Percentiles rank a stretch among this genome's conserved stretches.
Conservation (phyloP, 1,284 basidiomycete species). For the Cryptococcus hybrid region DNA sequence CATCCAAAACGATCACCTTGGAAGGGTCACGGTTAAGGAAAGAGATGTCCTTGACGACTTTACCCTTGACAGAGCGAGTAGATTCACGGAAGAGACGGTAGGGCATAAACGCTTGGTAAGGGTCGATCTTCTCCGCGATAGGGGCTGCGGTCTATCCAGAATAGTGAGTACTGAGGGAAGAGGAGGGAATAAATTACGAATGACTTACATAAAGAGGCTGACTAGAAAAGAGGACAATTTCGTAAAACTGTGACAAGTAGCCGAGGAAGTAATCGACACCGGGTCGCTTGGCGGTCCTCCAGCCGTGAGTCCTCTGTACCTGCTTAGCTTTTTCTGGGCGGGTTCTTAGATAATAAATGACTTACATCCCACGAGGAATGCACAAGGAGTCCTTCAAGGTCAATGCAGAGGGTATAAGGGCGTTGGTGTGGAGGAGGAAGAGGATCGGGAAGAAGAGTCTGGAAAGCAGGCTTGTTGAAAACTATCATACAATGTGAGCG, state of each 20-base stretch:
- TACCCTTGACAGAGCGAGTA: constrained; percentile 73
- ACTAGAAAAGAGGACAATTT: constrained; percentile 93
- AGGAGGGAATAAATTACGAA: background rate
- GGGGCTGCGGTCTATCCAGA: constrained; percentile 71
- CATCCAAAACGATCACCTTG: constrained; percentile 88
- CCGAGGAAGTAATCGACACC: constrained; percentile 97
- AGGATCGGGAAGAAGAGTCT: constrained; percentile 84
- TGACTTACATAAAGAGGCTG: constrained; percentile 80
- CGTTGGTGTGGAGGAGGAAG: constrained; percentile 80
- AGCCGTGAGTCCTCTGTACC: constrained; percentile 72
- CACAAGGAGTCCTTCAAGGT: constrained; percentile 88
- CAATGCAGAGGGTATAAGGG: constrained; percentile 88
- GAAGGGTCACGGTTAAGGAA: constrained; percentile 91
- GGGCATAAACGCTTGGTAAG: constrained; percentile 82
- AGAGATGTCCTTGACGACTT: constrained; percentile 84
- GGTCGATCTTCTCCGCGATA: constrained; percentile 93
- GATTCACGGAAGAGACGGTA: constrained; percentile 91
- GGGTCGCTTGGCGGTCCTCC: constrained; percentile 90
- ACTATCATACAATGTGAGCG: constrained; percentile 52
- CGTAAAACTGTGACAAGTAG: constrained; percentile 96
- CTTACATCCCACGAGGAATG: constrained; percentile 92
- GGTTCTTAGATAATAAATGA: constrained; percentile 20
- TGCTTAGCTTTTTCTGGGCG: background rate
- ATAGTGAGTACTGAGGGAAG: background rate
- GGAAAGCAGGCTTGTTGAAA: constrained; percentile 92